phyloP scores from a whole-genome alignment of 352 stramenopile genomes.

The Globisporangium canariense region DNA sequence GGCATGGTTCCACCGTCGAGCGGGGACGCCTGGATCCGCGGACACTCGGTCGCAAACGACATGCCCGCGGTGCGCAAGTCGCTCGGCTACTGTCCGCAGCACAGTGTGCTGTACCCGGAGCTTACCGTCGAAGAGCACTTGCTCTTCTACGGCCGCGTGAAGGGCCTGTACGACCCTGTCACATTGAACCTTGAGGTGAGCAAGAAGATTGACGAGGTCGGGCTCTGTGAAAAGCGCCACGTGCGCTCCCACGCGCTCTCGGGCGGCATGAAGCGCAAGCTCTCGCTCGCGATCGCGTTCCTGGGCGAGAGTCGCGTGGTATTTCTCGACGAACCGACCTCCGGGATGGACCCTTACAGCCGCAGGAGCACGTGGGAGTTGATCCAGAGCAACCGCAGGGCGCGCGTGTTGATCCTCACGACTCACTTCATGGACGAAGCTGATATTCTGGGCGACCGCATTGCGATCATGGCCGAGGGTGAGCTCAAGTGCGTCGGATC shows the following conservation, averaged over 20 bases:
- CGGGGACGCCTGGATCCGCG: constrained; percentile 57
- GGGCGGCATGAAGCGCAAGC: constrained; percentile 76
- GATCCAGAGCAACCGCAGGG: constrained; percentile 50
- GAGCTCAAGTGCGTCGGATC: constrained; percentile 51
- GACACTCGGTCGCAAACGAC: constrained; percentile 53
- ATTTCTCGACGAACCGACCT: constrained; percentile 89
- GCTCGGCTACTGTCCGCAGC: constrained; percentile 95
- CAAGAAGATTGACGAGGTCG: constrained; percentile 86
- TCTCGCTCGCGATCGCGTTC: constrained; percentile 76
- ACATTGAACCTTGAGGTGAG: constrained; percentile 25
- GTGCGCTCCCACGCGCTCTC: constrained; percentile 55
- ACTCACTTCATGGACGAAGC: constrained; percentile 94
- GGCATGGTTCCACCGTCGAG: constrained; percentile 59
- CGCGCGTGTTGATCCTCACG: constrained; percentile 83
- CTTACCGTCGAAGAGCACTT: constrained; percentile 97
- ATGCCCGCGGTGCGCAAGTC: constrained; percentile 88
- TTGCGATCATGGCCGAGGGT: constrained; percentile 88
- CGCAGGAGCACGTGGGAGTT: constrained; percentile 84
- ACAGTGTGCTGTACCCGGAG: constrained; percentile 95
- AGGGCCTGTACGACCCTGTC: constrained; percentile 51
- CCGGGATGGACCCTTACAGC: constrained; percentile 93
- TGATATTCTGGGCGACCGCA: constrained; percentile 88
- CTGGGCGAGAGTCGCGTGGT: constrained; percentile 71
- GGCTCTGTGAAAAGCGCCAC: constrained; percentile 85
- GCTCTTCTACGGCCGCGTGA: constrained; percentile 91